Conservation (phyloP, 2,329 filamentous ascomycete species). For the Corynespora cassiicola region DNA sequence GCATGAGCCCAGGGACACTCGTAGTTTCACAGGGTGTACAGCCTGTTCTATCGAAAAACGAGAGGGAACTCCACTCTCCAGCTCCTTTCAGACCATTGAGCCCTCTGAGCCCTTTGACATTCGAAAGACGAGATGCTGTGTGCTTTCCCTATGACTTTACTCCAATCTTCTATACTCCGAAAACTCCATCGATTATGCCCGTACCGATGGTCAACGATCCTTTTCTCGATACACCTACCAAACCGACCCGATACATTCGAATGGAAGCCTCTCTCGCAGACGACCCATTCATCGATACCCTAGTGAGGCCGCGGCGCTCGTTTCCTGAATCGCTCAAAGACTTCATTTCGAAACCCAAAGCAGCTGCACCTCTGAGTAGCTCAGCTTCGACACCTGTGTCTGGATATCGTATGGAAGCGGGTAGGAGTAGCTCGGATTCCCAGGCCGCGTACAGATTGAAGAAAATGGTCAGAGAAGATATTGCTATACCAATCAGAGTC, state of each 20-base stretch:
- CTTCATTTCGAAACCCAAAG: not conserved
- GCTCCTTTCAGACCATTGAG: slow-evolving; percentile 7
- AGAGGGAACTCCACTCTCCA: slow-evolving; percentile 9
- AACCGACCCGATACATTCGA: slow-evolving; percentile 2
- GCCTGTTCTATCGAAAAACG: slow-evolving; percentile 4
- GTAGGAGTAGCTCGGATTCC: no score
- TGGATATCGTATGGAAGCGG: no score
- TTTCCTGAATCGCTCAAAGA: no score
- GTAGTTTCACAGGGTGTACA: slow-evolving; percentile 1
- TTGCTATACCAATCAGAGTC: no score
- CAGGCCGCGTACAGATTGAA: no score
- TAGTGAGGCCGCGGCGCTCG: not conserved
- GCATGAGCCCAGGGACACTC: not conserved
- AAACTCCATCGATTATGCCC: not conserved
- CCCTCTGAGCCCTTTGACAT: slow-evolving; percentile 4
- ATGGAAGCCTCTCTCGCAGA: not conserved
- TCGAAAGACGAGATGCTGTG: slow-evolving; percentile 9
- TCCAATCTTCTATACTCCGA: not conserved
- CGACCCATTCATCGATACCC: slow-evolving; percentile 5
- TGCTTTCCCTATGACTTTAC: slow-evolving; percentile 3
- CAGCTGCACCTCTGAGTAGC: not conserved
- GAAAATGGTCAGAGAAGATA: no score
- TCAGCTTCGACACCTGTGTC: not conserved
- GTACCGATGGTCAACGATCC: not conserved
- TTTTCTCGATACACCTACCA: not conserved